Evolutionary conservation across 2,329 filamentous ascomycete genomes (phyloP).

Genomic region (Pyrenochaeta sp.): DNA sequence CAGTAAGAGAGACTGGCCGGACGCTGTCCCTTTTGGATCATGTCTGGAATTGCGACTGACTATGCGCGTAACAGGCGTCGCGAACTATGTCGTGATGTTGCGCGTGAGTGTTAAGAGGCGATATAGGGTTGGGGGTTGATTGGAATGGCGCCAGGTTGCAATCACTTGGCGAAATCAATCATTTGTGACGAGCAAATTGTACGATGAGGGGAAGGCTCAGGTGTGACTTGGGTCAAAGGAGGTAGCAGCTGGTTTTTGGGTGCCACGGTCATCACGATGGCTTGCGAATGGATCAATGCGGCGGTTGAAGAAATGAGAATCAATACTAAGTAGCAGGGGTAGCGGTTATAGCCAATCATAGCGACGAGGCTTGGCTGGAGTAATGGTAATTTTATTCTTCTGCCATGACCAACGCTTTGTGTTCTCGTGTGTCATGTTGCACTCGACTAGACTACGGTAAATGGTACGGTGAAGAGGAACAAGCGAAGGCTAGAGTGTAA

Average conservation of each 20-base stretch:
- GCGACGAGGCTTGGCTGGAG: conserved; percentile 22
- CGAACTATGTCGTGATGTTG: neutral
- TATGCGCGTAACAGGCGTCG: neutral
- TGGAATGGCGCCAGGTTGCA: neutral
- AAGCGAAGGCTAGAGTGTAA: too few species aligned
- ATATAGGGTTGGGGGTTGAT: neutral
- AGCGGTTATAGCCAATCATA: conserved; percentile 29
- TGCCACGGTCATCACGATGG: conserved; percentile 8
- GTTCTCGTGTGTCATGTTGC: conserved; percentile 18
- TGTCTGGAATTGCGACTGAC: neutral
- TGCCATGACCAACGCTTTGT: conserved; percentile 10
- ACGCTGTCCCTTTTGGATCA: neutral
- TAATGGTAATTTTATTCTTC: conserved; percentile 37
- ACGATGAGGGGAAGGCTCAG: conserved; percentile 9
- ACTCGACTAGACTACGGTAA: neutral
- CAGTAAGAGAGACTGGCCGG: neutral
- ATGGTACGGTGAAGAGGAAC: neutral
- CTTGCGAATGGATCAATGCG: conserved; percentile 16
- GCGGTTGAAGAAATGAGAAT: conserved; percentile 22
- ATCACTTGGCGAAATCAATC: conserved; percentile 1
- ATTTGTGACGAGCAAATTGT: conserved; percentile 5
- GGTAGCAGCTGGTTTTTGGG: conserved; percentile 7
- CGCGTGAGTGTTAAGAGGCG: neutral
- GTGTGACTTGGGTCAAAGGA: conserved; percentile 4
- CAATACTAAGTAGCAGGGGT: conserved; percentile 16